Evolutionary conservation across 768 basidiomycete genomes (phyloP).

Genomic region (Lactarius sanguifluus): DNA sequence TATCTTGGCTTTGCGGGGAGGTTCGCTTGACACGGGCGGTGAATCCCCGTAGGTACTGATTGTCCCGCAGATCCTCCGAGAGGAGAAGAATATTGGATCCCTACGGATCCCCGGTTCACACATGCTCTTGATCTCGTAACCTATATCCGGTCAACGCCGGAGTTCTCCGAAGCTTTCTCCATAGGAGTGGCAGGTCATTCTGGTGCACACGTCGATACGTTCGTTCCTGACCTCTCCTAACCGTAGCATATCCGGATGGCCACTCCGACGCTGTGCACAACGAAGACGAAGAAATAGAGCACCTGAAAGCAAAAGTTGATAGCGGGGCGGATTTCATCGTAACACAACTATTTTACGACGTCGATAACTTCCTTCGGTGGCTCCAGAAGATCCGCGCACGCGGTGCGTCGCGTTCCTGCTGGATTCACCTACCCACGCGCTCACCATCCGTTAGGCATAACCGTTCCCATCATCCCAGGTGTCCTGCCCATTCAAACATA

Average conservation of each 20-base stretch:
- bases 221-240: constrained; percentile 13
- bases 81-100: constrained; percentile 91
- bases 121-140: constrained; percentile 88
- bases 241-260: constrained; percentile 86
- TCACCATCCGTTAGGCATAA: constrained; percentile 60
- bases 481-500: constrained; percentile 99
- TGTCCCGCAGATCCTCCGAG: constrained; percentile 75
- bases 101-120: constrained; percentile 78
- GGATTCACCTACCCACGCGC: not conserved
- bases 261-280: constrained; percentile 61
- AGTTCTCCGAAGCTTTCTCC: constrained; percentile 84
- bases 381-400: constrained; percentile 62
- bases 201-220: not conserved
- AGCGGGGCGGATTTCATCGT: constrained; percentile 96
- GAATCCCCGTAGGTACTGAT: not conserved
- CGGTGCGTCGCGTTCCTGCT: constrained; percentile 46
- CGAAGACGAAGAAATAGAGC: constrained; percentile 62
- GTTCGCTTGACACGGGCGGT: constrained; percentile 41
- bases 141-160: constrained; percentile 76
- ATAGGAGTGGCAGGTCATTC: constrained; percentile 87
- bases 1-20: constrained; percentile 90
- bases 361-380: constrained; percentile 85
- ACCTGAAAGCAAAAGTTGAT: constrained; percentile 84
- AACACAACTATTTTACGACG: constrained; percentile 96
- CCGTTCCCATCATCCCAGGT: constrained; percentile 88